Base-by-base conservation (phyloP, 371 early-diverging fungal species). In the Mortierella sp. region DNA sequence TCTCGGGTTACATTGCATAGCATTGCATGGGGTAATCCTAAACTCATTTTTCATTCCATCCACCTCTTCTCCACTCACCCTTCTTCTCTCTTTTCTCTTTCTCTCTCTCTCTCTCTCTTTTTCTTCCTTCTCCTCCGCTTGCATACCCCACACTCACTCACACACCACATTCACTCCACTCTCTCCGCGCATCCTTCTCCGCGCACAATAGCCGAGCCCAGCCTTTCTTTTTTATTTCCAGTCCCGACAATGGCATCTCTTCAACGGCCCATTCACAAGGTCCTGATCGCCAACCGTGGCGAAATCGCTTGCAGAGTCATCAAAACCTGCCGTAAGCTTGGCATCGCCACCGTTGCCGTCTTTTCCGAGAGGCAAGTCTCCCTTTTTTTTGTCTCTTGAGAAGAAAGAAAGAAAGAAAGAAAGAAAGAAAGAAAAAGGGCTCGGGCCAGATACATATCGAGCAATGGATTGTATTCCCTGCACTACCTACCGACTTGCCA, bases 261-360 rank as follows among this genome's bases (percentile, higher is more conserved):
- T 46, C 56, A 45, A 48, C 69, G 75, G 26, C 67, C 80, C 62
- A 94, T 94, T 66, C 84, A 90, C 84, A 94, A 94, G 82, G 91
- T 94, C 63, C 86, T 94, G 43, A 87, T 94, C 37, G 94, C 94
- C 46, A 94, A 94, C 85, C 86, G 94, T 15, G 95, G 95, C 46
- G 95, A 94, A 74, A 93, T 93, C 47, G 93, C 95, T 5, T 88
- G 90, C 77, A 84, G 94, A 43, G 89, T 94, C 55, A 91, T 93
- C 67, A 85, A 84, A 65, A 91, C 93, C 11, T 90, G 86, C 67
- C 75, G 80, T 44, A 83, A 85, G 52, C 72, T 90, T 69, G 85
- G 85, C 30, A 89, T 94, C 72, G 87, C 90, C 53, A 91, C 93
- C 11, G 93, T 93, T 7, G 93, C 94, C 6, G 90, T 94, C 11